Conservation (phyloP, 495 filamentous ascomycete genomes). For the Hypoxylon intermedium region DNA sequence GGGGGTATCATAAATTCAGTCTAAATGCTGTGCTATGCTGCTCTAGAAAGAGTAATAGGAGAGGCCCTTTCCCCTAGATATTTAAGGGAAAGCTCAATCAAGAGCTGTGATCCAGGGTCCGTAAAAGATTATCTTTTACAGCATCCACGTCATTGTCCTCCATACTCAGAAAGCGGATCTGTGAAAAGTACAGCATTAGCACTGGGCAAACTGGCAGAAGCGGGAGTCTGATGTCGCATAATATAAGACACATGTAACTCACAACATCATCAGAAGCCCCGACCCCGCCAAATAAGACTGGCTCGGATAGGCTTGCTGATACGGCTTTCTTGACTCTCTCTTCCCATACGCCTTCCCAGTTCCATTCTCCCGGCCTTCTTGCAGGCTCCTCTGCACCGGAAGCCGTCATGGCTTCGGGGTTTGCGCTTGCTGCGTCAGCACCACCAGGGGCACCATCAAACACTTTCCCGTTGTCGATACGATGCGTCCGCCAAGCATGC, state of each 20-base stretch:
- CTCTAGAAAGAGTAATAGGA: slow-evolving; percentile 8
- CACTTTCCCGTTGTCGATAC: slow-evolving; percentile 47
- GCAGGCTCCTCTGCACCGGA: slow-evolving; percentile 26
- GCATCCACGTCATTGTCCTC: slow-evolving; percentile 64
- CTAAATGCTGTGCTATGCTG: not conserved
- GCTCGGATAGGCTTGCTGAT: slow-evolving; percentile 75
- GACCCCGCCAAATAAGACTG: slow-evolving; percentile 72
- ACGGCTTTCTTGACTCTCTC: slow-evolving; percentile 79
- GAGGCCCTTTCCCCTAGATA: slow-evolving; percentile 20
- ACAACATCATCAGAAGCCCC: slow-evolving; percentile 73
- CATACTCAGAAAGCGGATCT: slow-evolving; percentile 76
- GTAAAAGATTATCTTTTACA: slow-evolving; percentile 66
- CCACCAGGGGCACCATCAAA: slow-evolving; percentile 27
- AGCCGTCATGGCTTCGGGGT: slow-evolving; percentile 8
- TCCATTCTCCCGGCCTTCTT: slow-evolving; percentile 81
- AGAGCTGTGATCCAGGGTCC: slow-evolving; percentile 52
- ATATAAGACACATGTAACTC: slow-evolving; percentile 24
- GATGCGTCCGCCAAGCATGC: slow-evolving; percentile 85
- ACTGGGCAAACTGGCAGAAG: not conserved
- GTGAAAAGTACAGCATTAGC: slow-evolving; percentile 30
- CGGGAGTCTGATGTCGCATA: not conserved
- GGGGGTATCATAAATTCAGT: slow-evolving; percentile 30
- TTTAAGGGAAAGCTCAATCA: slow-evolving; percentile 20
- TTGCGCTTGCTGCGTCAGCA: slow-evolving; percentile 3
- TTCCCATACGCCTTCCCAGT: slow-evolving; percentile 96